Base-by-base conservation (phyloP, 768 basidiomycete species). In the Tephrocybe rancida region DNA sequence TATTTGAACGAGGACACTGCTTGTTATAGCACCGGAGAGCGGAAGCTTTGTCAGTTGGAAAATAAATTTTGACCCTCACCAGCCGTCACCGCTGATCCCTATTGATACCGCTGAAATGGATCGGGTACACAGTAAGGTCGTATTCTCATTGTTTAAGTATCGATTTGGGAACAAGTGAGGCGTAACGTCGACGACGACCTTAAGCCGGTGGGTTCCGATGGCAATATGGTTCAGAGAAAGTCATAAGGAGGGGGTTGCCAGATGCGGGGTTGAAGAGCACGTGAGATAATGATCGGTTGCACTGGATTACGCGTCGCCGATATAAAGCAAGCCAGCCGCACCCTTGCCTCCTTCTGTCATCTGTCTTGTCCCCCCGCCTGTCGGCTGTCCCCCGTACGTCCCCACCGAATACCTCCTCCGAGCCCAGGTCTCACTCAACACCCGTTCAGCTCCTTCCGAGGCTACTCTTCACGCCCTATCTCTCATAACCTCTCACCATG, bases 401-500 rank as follows among this genome's bases (percentile, higher is more conserved):
- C 8, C 13, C 21, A 21, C 7, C 29, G 11, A 16, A 35, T 32
- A 27, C 38, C 16, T 5, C 8, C 21, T 25, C n/a, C 35, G n/a
- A 37, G 13, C 43, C 13, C 14, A 19, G 10, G 35, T 16, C 19
- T 8, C 9, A 21, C 25, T 35, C 32, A 14, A 32, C 44, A 19
- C 19, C 43, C 25, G 10, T 10, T 7, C 19, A 37, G 21, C 22
- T 6, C 7, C 19, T 44, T 55, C 47, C 18, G 21, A 48, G 29
- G 30, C 46, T 34, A n/a, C 38, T 43, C 49, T 41, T 32, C 42
- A 41, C 25, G 24, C 13, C 38, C 18, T 41, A 18, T 48, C 18
- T 10, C 39, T 29, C 51, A 43, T 11, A 49, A 42, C 44, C 25
- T 52, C 53, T 57, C 38, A 64, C 54, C 57, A 93, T 92, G 92